Conservation (phyloP, 164 flowering plant genomes). For the Stephania cephalantha region DNA sequence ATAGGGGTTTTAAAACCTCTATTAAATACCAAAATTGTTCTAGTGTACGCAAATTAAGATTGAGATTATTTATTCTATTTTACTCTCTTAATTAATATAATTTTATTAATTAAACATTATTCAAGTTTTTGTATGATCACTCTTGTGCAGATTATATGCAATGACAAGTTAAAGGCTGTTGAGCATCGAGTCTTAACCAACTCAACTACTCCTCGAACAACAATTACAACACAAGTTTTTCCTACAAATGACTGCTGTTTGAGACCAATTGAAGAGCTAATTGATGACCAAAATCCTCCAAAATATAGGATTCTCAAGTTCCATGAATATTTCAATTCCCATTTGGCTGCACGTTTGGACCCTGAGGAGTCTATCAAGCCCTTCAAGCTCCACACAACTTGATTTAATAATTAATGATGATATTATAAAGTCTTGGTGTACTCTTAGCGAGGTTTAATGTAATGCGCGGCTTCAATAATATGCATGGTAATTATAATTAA, state of each 20-base stretch:
- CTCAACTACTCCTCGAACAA: constrained; percentile 18
- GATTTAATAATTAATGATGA: too few species aligned
- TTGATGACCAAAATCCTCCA: constrained; percentile 11
- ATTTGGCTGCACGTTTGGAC: not conserved
- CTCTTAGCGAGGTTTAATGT: too few species aligned
- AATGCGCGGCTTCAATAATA: too few species aligned
- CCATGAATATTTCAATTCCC: constrained; percentile 16
- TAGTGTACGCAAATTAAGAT: too few species aligned
- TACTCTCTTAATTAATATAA: too few species aligned
- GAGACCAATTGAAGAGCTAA: constrained; percentile 22
- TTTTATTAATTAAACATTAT: too few species aligned
- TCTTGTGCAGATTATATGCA: constrained; percentile 26
- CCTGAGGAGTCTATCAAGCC: not conserved
- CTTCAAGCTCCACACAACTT: constrained; percentile 3
- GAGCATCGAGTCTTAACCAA: constrained; percentile 38
- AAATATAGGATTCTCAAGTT: constrained; percentile 17
- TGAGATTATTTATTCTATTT: too few species aligned
- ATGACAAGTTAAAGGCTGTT: constrained; percentile 27
- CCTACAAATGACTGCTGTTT: constrained; percentile 18
- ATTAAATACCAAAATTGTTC: too few species aligned
- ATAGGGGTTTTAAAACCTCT: too few species aligned
- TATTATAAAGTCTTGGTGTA: too few species aligned
- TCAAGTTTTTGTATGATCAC: too few species aligned
- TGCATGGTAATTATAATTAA: too few species aligned
- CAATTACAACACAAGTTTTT: constrained; percentile 15